Conservation (phyloP, 2,329 filamentous ascomycete species). For the Cladosporium cucumerinum region DNA sequence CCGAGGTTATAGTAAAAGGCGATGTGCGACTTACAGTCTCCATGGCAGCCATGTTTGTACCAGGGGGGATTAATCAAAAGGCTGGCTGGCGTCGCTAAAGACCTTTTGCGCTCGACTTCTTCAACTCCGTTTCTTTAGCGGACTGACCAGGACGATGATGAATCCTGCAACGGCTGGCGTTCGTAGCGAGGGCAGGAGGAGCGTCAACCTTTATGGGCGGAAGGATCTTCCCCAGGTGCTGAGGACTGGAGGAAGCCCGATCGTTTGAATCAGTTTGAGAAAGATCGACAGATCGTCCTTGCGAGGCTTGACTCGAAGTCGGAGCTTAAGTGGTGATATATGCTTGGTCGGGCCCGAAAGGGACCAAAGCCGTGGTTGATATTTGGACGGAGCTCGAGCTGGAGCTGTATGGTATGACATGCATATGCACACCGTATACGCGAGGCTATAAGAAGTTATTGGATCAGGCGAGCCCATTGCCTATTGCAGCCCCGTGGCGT, state of each 20-base stretch:
- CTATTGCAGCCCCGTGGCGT: constrained; percentile 1
- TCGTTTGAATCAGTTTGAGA: not conserved
- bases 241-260: not conserved
- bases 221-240: constrained; percentile 10
- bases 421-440: not conserved
- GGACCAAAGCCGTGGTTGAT: not conserved
- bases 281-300: constrained; percentile 7
- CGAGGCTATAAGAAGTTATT: not conserved
- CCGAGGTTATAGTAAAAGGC: not conserved
- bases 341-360: not conserved
- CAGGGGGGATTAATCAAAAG: not conserved
- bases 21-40: constrained; percentile 2
- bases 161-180: not conserved
- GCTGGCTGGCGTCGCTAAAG: not conserved
- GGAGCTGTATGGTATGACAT: constrained; percentile 4
- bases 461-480: not conserved
- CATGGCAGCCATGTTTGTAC: not conserved
- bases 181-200: not conserved
- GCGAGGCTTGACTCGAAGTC: constrained; percentile 2
- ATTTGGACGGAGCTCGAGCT: not conserved
- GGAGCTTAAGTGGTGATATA: not conserved
- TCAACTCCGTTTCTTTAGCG: constrained; percentile 2
- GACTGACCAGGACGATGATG: not conserved
- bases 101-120: not conserved
- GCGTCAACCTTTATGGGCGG: constrained; percentile 1